Conservation (phyloP, 2,329 filamentous ascomycete species). For the Zasmidium citrigriseum region DNA sequence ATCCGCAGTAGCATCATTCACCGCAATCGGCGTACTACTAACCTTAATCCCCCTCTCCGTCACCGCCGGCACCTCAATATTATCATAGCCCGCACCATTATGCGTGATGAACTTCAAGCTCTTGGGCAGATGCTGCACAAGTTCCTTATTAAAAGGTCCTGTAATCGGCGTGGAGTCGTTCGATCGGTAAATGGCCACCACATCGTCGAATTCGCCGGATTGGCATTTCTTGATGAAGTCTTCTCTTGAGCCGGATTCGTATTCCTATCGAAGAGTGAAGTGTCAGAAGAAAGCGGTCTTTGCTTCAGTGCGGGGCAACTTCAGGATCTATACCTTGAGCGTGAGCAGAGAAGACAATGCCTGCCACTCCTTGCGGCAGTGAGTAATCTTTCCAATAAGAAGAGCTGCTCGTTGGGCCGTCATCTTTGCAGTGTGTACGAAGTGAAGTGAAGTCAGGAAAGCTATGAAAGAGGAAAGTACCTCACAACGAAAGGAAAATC, state of each 20-base stretch:
- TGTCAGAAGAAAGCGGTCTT: not conserved
- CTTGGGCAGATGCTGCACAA: slow-evolving; percentile 44
- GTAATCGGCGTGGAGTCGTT: slow-evolving; percentile 55
- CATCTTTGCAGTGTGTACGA: slow-evolving; percentile 20
- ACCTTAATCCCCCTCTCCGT: slow-evolving; percentile 42
- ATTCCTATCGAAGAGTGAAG: slow-evolving; percentile 47
- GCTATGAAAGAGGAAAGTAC: not conserved
- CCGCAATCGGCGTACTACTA: slow-evolving; percentile 50
- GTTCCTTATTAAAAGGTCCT: slow-evolving; percentile 49
- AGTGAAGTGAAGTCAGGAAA: too few relatives aligned
- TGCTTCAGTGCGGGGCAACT: not conserved
- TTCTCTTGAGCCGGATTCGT: slow-evolving; percentile 53
- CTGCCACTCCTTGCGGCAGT: slow-evolving; percentile 51
- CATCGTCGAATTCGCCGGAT: slow-evolving; percentile 56
- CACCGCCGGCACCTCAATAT: slow-evolving; percentile 37
- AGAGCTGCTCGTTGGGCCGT: slow-evolving; percentile 37
- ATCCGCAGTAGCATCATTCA: slow-evolving; percentile 53
- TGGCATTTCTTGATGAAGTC: slow-evolving; percentile 59
- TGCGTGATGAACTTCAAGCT: slow-evolving; percentile 48
- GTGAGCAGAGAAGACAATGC: slow-evolving; percentile 34
- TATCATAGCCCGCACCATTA: slow-evolving; percentile 44
- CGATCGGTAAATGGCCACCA: slow-evolving; percentile 60
- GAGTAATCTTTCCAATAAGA: slow-evolving; percentile 47
- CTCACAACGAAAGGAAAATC: not conserved
- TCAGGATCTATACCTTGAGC: slow-evolving; percentile 29